Percentiles rank a stretch among this genome's conserved stretches.
These are phyloP conservation scores for Halophytophthora polymorphica DNA, from an alignment of 352 stramenopile genomes.

Conservation along the genomic window DNA sequence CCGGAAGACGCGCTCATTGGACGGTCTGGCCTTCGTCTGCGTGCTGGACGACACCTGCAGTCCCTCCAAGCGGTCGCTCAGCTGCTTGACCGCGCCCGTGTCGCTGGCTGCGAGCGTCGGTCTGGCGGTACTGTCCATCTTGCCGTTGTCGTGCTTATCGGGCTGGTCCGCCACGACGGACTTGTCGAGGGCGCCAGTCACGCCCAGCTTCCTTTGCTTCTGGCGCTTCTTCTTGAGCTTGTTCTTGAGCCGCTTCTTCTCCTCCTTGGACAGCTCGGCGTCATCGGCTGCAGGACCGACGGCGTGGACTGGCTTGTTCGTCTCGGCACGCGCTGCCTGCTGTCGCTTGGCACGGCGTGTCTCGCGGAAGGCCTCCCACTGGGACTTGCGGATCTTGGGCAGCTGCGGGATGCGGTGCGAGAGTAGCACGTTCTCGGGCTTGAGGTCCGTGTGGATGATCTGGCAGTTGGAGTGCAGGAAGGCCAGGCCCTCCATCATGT, in stretches of 20 bases:
- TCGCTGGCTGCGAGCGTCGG: constrained; percentile 12
- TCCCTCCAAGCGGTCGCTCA: constrained; percentile 20
- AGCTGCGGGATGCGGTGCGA: constrained; percentile 71
- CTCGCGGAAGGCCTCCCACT: constrained; percentile 48
- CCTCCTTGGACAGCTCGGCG: constrained; percentile 65
- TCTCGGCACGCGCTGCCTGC: constrained; percentile 22
- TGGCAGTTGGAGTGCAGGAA: constrained; percentile 97
- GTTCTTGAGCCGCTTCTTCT: constrained; percentile 94
- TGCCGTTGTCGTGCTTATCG: constrained; percentile 5
- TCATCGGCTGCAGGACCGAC: constrained; percentile 3
- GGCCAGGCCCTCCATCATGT: constrained; percentile 95
- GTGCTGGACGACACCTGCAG: constrained; percentile 11
- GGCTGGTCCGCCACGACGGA: constrained; percentile 1
- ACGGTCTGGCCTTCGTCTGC: background rate
- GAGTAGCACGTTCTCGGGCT: constrained; percentile 99
- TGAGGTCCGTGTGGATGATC: constrained; percentile 99
- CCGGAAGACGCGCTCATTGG: constrained; percentile 16
- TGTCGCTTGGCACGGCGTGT: constrained; percentile 39
- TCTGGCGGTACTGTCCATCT: constrained; percentile 23
- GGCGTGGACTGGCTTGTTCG: constrained; percentile 2
- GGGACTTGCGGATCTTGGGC: constrained; percentile 54
- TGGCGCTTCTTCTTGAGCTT: constrained; percentile 94
- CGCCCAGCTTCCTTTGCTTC: constrained; percentile 75
- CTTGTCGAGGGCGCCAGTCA: constrained; percentile 4
- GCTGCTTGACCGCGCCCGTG: constrained; percentile 7